These are phyloP conservation scores for Malania oleifera DNA, from an alignment of 164 flowering plant species.

Conservation along the genomic window DNA sequence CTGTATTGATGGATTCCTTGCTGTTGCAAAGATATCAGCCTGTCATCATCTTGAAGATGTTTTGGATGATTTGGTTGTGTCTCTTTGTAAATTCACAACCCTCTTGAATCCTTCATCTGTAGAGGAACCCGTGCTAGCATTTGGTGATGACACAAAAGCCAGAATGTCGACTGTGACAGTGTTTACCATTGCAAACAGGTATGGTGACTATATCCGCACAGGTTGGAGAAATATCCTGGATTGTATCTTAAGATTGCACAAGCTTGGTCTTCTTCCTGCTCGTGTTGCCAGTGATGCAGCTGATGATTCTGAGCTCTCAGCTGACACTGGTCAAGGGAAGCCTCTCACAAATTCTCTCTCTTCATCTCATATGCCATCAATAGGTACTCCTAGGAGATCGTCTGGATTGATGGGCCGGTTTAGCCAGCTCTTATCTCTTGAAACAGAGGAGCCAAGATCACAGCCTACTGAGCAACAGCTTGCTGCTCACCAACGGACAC, in stretches of 20 bases:
- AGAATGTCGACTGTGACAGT: conserved; percentile 50
- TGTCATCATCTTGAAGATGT: conserved; percentile 57
- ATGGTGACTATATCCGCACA: conserved; percentile 46
- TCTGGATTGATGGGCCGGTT: conserved; percentile 51
- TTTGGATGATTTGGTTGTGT: conserved; percentile 43
- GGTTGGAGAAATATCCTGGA: conserved; percentile 57
- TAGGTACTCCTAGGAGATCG: conserved; percentile 50
- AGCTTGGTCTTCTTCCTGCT: conserved; percentile 52
- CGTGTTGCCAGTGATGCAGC: conserved; percentile 49
- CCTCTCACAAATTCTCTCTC: conserved; percentile 34
- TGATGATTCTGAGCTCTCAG: conserved; percentile 38
- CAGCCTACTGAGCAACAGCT: conserved; percentile 42
- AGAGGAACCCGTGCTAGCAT: conserved; percentile 44
- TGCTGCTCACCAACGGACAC: conserved; percentile 35
- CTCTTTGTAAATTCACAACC: conserved; percentile 49
- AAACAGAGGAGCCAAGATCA: conserved; percentile 41
- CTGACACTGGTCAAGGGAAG: conserved; percentile 41
- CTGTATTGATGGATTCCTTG: conserved; percentile 50
- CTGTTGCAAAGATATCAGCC: conserved; percentile 51
- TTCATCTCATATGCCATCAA: conserved; percentile 30
- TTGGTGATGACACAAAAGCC: conserved; percentile 51
- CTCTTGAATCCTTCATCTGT: conserved; percentile 41
- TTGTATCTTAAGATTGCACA: conserved; percentile 45
- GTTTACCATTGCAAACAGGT: conserved; percentile 45
- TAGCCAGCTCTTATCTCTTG: conserved; percentile 44